Evolutionary conservation across 139 green algal species (phyloP).

Genomic region (Tetraselmis striata): DNA sequence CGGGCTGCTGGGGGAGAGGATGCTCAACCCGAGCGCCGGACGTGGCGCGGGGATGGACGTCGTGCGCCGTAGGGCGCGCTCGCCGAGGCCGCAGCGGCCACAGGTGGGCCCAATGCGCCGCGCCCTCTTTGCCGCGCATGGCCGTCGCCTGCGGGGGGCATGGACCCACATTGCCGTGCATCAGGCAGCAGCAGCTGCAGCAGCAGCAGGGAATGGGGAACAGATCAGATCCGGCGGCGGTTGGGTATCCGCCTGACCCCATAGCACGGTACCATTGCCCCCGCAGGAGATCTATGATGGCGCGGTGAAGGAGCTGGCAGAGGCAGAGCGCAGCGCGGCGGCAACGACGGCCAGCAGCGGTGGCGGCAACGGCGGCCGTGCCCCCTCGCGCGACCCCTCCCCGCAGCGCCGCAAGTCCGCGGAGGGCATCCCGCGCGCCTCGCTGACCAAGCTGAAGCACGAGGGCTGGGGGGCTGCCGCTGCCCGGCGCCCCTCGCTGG

Average conservation of each 20-base stretch:
- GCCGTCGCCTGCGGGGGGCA: too few species aligned
- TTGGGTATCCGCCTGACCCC: too few species aligned
- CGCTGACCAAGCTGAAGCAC: background rate
- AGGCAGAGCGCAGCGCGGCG: background rate
- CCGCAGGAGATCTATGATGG: background rate
- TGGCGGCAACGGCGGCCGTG: background rate
- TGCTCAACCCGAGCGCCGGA: background rate
- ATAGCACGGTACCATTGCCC: too few species aligned
- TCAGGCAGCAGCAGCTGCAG: too few species aligned
- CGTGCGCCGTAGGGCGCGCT: background rate
- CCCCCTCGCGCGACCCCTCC: background rate
- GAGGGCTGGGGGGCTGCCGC: background rate
- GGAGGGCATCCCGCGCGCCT: background rate
- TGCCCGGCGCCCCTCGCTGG: background rate
- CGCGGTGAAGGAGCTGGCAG: background rate
- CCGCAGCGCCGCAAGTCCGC: background rate
- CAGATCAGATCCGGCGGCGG: too few species aligned
- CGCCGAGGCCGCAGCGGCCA: background rate
- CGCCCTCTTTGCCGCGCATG: too few species aligned
- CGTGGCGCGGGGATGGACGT: background rate
- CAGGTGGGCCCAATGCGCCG: background rate
- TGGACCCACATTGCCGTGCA: too few species aligned
- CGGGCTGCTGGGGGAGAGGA: background rate
- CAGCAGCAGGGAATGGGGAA: too few species aligned
- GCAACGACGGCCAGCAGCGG: background rate